Evolutionary conservation across 2,329 filamentous ascomycete genomes (phyloP).

Genomic region (Botrytis medusae): DNA sequence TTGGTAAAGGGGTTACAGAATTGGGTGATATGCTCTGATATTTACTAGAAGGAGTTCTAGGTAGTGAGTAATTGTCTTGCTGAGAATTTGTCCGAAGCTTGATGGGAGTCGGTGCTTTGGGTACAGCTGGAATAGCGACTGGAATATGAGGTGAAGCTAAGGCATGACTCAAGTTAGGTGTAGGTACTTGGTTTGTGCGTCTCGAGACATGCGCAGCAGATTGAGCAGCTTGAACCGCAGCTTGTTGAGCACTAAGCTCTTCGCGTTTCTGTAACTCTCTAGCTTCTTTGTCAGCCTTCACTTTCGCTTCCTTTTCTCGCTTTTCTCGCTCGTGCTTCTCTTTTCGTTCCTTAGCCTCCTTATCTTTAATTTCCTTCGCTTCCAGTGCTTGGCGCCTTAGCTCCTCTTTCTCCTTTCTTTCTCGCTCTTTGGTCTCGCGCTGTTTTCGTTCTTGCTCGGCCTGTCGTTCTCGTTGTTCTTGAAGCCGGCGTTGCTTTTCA

Average conservation of each 20-base stretch:
- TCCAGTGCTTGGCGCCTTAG: conserved; percentile 78
- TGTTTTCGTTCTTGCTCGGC: conserved; percentile 82
- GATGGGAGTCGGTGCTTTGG: conserved; percentile 79
- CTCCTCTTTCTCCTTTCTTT: conserved; percentile 83
- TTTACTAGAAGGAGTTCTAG: conserved; percentile 60
- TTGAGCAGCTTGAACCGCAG: conserved; percentile 42
- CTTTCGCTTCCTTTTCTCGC: conserved; percentile 56
- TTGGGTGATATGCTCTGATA: conserved; percentile 62
- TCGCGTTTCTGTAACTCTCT: conserved; percentile 53
- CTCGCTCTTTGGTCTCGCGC: conserved; percentile 74
- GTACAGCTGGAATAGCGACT: conserved; percentile 75
- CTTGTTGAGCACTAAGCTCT: conserved; percentile 43
- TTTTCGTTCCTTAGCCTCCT: conserved; percentile 54
- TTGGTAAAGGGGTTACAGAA: conserved; percentile 61
- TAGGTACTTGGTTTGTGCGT: conserved; percentile 47
- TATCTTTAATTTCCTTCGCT: conserved; percentile 64
- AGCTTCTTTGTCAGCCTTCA: conserved; percentile 45
- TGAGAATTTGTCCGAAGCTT: conserved; percentile 70
- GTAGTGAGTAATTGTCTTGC: conserved; percentile 67
- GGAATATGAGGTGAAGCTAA: conserved; percentile 77
- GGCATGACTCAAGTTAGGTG: conserved; percentile 54
- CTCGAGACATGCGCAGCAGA: conserved; percentile 47
- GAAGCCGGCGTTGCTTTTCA: conserved; percentile 73
- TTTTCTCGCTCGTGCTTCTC: conserved; percentile 60
- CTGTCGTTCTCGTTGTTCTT: conserved; percentile 83